phyloP scores from a whole-genome alignment of 1,284 basidiomycete genomes.

The Cutaneotrichosporon sp. region DNA sequence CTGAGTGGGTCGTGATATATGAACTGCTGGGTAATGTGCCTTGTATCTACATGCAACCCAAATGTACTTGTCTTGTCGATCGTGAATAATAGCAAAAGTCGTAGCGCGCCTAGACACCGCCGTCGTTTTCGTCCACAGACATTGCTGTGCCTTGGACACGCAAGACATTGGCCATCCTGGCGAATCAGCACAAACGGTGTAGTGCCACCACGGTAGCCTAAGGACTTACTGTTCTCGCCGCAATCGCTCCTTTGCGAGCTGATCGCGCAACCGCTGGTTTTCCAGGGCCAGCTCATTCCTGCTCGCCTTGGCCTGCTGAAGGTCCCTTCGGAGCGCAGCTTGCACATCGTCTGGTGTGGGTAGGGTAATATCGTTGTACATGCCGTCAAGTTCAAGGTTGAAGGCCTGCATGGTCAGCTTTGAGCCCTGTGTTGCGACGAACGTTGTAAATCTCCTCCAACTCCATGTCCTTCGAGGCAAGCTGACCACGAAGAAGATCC shows the following conservation, averaged over 20 bases:
- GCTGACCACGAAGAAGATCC: conserved; percentile 66
- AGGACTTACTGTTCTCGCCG: conserved; percentile 69
- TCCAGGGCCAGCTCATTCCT: conserved; percentile 66
- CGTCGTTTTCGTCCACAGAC: not conserved
- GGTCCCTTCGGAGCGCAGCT: conserved; percentile 63
- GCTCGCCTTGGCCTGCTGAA: conserved; percentile 66
- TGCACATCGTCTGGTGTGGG: conserved; percentile 68
- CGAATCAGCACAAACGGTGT: not conserved
- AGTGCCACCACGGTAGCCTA: no score
- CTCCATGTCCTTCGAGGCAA: conserved; percentile 70
- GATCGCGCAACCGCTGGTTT: conserved; percentile 69
- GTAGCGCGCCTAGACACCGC: no score
- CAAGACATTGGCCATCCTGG: not conserved
- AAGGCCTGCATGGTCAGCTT: conserved; percentile 59
- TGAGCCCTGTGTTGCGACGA: conserved; percentile 28
- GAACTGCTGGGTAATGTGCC: no score
- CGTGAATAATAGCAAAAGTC: no score
- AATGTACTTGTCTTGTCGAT: no score
- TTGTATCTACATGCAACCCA: no score
- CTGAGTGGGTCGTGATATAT: no score
- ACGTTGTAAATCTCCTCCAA: conserved; percentile 88
- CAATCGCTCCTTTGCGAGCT: conserved; percentile 63
- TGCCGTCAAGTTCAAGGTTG: conserved; percentile 81
- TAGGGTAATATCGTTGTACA: conserved; percentile 74
- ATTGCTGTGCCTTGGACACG: not conserved